phyloP scores from a whole-genome alignment of 2,329 filamentous ascomycete species.

The Ceratocystis destructans region DNA sequence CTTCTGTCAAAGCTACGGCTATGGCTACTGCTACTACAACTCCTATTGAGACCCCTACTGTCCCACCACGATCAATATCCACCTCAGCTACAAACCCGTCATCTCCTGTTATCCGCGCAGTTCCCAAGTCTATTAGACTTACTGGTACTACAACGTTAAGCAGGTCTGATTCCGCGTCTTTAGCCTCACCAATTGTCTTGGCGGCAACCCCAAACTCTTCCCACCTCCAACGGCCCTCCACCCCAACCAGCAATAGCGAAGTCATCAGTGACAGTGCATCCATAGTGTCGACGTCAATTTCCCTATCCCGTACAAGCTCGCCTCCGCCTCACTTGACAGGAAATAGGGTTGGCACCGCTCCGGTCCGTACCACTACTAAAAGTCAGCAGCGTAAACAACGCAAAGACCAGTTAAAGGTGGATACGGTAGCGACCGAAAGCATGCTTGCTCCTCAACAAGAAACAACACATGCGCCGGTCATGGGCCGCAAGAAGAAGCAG shows the following conservation, averaged over 20 bases:
- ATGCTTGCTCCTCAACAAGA: constrained; percentile 41
- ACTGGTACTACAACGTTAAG: constrained; percentile 2
- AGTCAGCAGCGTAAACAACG: constrained; percentile 66
- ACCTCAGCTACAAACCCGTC: background rate
- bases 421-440: constrained; percentile 42
- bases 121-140: constrained; percentile 12
- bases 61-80: background rate
- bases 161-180: constrained; percentile 27
- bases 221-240: constrained; percentile 46
- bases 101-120: constrained; percentile 11
- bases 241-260: constrained; percentile 50
- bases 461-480: constrained; percentile 49
- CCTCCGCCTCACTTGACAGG: constrained; percentile 48
- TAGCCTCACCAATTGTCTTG: constrained; percentile 27
- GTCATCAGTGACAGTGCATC: constrained; percentile 65
- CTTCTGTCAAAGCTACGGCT: constrained; percentile 1
- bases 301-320: constrained; percentile 53
- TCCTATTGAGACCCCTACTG: constrained; percentile 7
- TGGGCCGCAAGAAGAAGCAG: constrained; percentile 73
- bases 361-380: constrained; percentile 57
- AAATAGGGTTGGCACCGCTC: constrained; percentile 51
- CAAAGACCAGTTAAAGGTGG: constrained; percentile 48
- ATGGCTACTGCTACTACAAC: background rate
- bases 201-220: background rate
- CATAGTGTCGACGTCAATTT: constrained; percentile 56